phyloP scores from a whole-genome alignment of 73 alveolate genomes.

The Blepharisma stoltei region DNA sequence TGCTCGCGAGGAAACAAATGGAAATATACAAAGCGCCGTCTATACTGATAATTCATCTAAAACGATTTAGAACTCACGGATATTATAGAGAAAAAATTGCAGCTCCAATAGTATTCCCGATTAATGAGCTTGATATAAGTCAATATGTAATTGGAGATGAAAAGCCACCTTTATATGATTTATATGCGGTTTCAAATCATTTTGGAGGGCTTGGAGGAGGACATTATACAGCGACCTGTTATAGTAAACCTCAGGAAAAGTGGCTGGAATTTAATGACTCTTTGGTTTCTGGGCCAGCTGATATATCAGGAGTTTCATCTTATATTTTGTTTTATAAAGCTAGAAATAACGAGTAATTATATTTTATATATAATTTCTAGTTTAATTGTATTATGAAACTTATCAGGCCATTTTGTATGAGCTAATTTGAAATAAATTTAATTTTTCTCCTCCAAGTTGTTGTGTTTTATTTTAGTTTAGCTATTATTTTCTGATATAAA shows the following conservation, averaged over 20 bases:
- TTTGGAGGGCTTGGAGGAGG: slow-evolving; percentile 95
- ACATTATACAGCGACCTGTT: slow-evolving; percentile 97
- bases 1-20: slow-evolving; percentile 77
- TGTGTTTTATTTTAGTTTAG: too few species aligned
- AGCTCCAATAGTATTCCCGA: slow-evolving; percentile 62
- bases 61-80: slow-evolving; percentile 70
- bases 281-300: slow-evolving; percentile 37
- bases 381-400: too few species aligned
- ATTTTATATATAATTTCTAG: too few species aligned
- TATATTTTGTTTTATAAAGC: slow-evolving; percentile 22
- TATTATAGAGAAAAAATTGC: slow-evolving; percentile 61
- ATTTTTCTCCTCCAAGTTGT: too few species aligned
- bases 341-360: neutral
- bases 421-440: too few species aligned
- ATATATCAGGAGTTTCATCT: neutral
- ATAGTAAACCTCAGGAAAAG: slow-evolving; percentile 46
- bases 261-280: slow-evolving; percentile 95
- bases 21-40: slow-evolving; percentile 79
- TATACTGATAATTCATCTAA: slow-evolving; percentile 68
- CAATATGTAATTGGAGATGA: slow-evolving; percentile 48
- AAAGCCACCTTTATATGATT: slow-evolving; percentile 62
- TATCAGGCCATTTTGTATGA: too few species aligned
- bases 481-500: too few species aligned
- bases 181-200: slow-evolving; percentile 95
- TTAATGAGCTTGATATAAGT: slow-evolving; percentile 58